A percentile compares a stretch with the other conserved stretches of the same genome.
Evolutionary conservation across 305 asterid species (phyloP).

Genomic region (Andrographis paniculata): DNA sequence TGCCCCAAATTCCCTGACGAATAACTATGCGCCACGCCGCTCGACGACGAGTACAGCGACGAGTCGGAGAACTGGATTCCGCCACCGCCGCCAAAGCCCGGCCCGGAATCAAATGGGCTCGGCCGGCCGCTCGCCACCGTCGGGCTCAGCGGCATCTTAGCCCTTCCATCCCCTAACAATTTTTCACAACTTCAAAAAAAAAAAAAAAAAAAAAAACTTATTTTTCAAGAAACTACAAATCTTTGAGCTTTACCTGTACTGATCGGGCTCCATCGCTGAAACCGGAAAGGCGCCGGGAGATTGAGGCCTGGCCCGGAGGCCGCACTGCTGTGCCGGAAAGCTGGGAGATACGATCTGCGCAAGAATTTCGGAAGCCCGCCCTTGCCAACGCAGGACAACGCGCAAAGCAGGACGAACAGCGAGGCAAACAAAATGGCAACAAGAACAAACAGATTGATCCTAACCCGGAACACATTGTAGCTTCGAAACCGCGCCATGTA

Average conservation of each 20-base stretch:
- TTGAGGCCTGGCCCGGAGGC: conserved; percentile 52
- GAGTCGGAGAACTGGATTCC: conserved; percentile 32
- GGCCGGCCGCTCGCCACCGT: conserved; percentile 43
- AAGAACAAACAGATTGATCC: conserved; percentile 26
- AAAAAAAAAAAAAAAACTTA: too few relatives aligned
- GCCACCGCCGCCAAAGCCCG: conserved; percentile 26
- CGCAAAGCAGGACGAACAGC: conserved; percentile 43
- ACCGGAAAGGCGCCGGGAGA: conserved; percentile 62
- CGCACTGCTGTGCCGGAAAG: conserved; percentile 51
- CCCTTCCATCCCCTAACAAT: conserved; percentile 66
- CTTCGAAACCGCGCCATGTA: conserved; percentile 21
- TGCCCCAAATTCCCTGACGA: conserved; percentile 69
- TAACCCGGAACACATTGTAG: conserved; percentile 26
- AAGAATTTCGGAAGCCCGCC: conserved; percentile 52
- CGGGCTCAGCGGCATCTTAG: conserved; percentile 83
- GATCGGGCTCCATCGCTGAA: conserved; percentile 87
- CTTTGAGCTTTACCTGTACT: conserved; percentile 55
- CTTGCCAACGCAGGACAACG: conserved; percentile 42
- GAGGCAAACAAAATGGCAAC: conserved; percentile 43
- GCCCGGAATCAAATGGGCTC: conserved; percentile 45
- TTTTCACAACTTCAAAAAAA: too few relatives aligned
- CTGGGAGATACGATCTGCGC: conserved; percentile 38
- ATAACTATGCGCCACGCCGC: conserved; percentile 44
- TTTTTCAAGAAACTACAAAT: too few relatives aligned
- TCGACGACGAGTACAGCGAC: conserved; percentile 42